Percentiles rank a stretch among this genome's conserved stretches.
Evolutionary conservation across 768 basidiomycete species (phyloP).

Genomic region (Kwoniella shandongensis): DNA sequence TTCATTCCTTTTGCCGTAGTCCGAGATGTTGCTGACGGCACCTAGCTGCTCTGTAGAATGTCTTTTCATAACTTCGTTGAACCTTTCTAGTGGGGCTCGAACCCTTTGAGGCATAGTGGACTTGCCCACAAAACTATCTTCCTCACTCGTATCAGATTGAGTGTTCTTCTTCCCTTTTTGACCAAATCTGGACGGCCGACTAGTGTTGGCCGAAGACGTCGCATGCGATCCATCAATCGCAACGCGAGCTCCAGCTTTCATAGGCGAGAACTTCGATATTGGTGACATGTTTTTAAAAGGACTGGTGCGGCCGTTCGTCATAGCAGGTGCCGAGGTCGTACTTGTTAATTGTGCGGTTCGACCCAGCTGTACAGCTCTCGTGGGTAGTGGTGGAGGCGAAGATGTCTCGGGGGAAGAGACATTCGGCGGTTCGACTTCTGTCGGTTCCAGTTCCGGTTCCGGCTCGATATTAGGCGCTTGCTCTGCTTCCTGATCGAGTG

Average conservation of each 20-base stretch:
- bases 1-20: neutral
- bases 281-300: slow-evolving; percentile 1
- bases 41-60: neutral
- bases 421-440: slow-evolving; percentile 9
- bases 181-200: neutral
- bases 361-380: neutral
- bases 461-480: neutral
- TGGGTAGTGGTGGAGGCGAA: neutral
- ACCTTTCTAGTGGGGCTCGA: neutral
- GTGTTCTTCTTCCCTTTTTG: neutral
- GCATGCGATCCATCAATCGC: no score
- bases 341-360: neutral
- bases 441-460: slow-evolving; percentile 9
- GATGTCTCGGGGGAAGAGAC: slow-evolving; percentile 11
- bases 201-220: no score
- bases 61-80: slow-evolving; percentile 1
- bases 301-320: neutral
- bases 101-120: neutral
- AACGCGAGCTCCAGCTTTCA: neutral
- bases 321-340: neutral
- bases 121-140: slow-evolving; percentile 3
- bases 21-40: no score
- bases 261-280: slow-evolving; percentile 1
- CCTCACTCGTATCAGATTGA: neutral
- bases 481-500: neutral